Evolutionary conservation across 495 filamentous ascomycete genomes (phyloP).

Genomic region (Letharia lupina): DNA sequence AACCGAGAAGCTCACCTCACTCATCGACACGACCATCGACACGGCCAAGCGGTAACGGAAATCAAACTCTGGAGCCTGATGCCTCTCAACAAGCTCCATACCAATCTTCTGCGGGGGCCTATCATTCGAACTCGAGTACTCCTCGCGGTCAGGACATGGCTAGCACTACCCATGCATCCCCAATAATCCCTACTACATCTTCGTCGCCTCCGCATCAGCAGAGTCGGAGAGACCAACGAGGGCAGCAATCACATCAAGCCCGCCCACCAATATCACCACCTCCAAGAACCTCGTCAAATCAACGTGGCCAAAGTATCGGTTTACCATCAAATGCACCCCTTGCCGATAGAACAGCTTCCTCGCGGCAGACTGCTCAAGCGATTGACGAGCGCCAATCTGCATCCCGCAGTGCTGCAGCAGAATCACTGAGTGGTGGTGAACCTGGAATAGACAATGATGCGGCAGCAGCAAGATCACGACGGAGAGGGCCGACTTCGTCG

Average conservation of each 20-base stretch:
- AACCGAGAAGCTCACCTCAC: slow-evolving; percentile 33
- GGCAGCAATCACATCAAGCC: slow-evolving; percentile 25
- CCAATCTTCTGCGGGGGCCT: slow-evolving; percentile 30
- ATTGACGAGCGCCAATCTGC: slow-evolving; percentile 24
- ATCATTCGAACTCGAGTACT: slow-evolving; percentile 36
- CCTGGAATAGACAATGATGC: slow-evolving; percentile 26
- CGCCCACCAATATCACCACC: slow-evolving; percentile 47
- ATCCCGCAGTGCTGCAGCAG: slow-evolving; percentile 15
- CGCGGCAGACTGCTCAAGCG: slow-evolving; percentile 14
- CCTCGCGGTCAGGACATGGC: slow-evolving; percentile 35
- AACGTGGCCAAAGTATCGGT: slow-evolving; percentile 23
- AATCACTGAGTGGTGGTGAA: slow-evolving; percentile 13
- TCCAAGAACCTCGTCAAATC: slow-evolving; percentile 53
- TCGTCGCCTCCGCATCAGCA: slow-evolving; percentile 34
- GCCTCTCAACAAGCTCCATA: slow-evolving; percentile 27
- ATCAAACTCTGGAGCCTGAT: slow-evolving; percentile 29
- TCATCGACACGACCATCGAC: slow-evolving; percentile 42
- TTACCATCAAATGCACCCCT: slow-evolving; percentile 20
- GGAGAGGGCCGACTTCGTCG: slow-evolving; percentile 38
- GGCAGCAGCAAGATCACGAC: slow-evolving; percentile 41
- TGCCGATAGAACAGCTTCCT: slow-evolving; percentile 20
- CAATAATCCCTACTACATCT: slow-evolving; percentile 32
- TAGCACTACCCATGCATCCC: slow-evolving; percentile 33
- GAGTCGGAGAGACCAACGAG: slow-evolving; percentile 30
- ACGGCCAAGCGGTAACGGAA: slow-evolving; percentile 47